These are phyloP conservation scores for Trichoderma asperellum DNA, from an alignment of 2,329 filamentous ascomycete species.

Conservation along the genomic window DNA sequence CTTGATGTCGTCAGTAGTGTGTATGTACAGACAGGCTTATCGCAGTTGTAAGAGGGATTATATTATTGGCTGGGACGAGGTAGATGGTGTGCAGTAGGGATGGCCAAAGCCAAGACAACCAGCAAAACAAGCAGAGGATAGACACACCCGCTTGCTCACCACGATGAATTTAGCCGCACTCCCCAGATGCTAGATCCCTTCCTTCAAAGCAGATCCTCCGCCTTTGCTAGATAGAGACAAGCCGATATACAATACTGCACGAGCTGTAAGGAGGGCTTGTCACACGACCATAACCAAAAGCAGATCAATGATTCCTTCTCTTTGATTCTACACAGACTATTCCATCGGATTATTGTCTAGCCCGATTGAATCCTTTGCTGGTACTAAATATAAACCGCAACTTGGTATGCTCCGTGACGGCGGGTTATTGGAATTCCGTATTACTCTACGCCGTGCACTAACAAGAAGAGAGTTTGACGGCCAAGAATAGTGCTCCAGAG, in stretches of 20 bases:
- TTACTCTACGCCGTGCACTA: background rate
- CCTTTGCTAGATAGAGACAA: background rate
- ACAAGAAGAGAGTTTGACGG: background rate
- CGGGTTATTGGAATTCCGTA: background rate
- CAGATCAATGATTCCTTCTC: background rate
- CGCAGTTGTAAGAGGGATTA: background rate
- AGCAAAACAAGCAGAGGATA: background rate
- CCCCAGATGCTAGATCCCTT: background rate
- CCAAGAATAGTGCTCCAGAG: background rate
- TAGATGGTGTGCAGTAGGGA: background rate
- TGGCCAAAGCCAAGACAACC: background rate
- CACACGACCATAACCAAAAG: background rate
- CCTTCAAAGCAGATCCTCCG: background rate
- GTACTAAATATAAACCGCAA: background rate
- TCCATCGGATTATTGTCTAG: background rate
- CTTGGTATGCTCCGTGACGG: background rate
- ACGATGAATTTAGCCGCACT: background rate
- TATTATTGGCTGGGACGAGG: background rate
- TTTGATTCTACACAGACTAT: background rate
- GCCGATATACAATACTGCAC: background rate
- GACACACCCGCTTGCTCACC: background rate
- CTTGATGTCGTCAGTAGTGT: background rate
- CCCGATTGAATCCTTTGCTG: background rate
- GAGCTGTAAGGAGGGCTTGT: background rate
- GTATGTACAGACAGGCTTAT: background rate